phyloP scores from a whole-genome alignment of 2,329 filamentous ascomycete genomes.

The Aspergillus novoparasiticus region DNA sequence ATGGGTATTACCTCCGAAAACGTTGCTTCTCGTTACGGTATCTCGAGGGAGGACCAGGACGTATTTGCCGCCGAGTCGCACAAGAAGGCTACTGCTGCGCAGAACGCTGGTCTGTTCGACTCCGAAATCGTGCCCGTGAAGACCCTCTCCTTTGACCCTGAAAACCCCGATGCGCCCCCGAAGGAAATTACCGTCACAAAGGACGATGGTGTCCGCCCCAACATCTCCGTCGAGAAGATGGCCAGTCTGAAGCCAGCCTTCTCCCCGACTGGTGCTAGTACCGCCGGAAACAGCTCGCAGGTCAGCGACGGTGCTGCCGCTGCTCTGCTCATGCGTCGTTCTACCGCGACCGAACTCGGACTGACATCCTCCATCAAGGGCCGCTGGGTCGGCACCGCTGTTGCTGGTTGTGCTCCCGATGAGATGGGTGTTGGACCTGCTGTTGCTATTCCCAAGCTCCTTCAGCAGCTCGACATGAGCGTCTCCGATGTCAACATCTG shows the following conservation, averaged over 20 bases:
- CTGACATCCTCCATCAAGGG: conserved; percentile 71
- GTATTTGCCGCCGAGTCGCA: conserved; percentile 77
- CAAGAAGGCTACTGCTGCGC: conserved; percentile 69
- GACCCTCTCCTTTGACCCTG: conserved; percentile 67
- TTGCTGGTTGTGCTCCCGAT: conserved; percentile 79
- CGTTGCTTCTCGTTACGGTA: conserved; percentile 74
- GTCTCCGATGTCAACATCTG: conserved; percentile 76
- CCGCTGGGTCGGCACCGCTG: conserved; percentile 76
- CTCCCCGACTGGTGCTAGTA: conserved; percentile 71
- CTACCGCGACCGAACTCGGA: conserved; percentile 73
- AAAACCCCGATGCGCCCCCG: conserved; percentile 59
- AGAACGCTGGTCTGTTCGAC: conserved; percentile 70
- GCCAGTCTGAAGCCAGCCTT: conserved; percentile 85
- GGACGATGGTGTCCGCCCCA: conserved; percentile 81
- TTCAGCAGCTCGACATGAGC: conserved; percentile 67
- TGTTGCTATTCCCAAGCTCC: conserved; percentile 78
- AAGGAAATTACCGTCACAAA: conserved; percentile 68
- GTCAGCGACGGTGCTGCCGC: conserved; percentile 88
- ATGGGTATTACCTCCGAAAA: conserved; percentile 94
- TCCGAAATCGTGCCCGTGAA: conserved; percentile 78
- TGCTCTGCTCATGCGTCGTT: conserved; percentile 80
- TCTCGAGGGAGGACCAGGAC: conserved; percentile 77
- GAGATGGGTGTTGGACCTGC: conserved; percentile 95
- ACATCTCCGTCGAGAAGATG: conserved; percentile 69
- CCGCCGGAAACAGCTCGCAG: conserved; percentile 83